Percentiles rank a stretch among this genome's conserved stretches.
phyloP scores from a whole-genome alignment of 179 eudicot species.

The Heliamphora pulchella region DNA sequence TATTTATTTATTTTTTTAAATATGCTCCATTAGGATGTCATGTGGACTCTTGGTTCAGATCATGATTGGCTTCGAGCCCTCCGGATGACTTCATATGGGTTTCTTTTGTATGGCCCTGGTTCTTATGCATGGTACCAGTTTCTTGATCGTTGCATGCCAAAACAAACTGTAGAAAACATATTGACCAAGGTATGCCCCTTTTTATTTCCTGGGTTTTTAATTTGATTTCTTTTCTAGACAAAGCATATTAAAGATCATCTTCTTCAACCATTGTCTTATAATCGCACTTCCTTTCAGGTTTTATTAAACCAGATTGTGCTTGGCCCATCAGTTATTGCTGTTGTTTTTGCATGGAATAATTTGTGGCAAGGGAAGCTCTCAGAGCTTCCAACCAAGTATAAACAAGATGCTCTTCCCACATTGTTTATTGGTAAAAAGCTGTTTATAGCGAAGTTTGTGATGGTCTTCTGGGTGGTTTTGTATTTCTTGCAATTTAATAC shows the following conservation, averaged over 20 bases:
- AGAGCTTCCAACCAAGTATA: conserved; percentile 83
- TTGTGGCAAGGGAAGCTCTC: conserved; percentile 74
- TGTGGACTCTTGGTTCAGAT: conserved; percentile 37
- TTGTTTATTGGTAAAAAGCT: conserved; percentile 48
- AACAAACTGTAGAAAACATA: conserved; percentile 60
- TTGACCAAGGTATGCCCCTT: conserved; percentile 49
- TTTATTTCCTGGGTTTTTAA: not conserved
- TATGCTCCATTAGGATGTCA: conserved; percentile 38
- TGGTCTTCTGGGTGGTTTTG: not conserved
- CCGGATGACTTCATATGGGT: conserved; percentile 89
- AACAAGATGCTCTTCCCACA: conserved; percentile 76
- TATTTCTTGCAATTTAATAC: conserved; percentile 6
- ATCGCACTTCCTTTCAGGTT: conserved; percentile 43
- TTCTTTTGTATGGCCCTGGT: conserved; percentile 86
- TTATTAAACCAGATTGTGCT: conserved; percentile 77
- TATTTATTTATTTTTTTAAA: not conserved
- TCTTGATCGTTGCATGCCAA: conserved; percentile 69
- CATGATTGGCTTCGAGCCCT: conserved; percentile 89
- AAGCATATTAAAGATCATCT: not conserved
- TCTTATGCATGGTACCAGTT: conserved; percentile 88
- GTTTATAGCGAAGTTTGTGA: not conserved
- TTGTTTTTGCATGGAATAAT: conserved; percentile 92
- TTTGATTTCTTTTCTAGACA: not conserved
- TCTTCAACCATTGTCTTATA: not conserved
- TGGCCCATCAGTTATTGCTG: conserved; percentile 89